These are phyloP conservation scores for Colletotrichum cuscutae DNA, from an alignment of 2,329 filamentous ascomycete species.

Conservation along the genomic window DNA sequence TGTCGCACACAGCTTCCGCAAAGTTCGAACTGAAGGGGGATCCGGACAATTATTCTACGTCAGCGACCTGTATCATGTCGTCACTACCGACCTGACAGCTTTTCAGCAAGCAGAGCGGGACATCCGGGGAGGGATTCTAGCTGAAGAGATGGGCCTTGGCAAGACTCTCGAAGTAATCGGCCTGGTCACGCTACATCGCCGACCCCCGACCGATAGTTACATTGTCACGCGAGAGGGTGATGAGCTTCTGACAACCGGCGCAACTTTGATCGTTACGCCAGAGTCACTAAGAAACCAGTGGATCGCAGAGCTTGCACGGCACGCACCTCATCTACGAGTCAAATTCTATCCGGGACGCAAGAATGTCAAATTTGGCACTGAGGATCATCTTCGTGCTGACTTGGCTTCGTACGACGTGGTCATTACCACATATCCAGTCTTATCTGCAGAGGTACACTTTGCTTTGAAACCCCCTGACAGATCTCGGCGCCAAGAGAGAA, in stretches of 20 bases:
- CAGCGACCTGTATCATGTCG: slow-evolving; percentile 71
- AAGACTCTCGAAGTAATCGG: slow-evolving; percentile 83
- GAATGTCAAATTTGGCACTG: slow-evolving; percentile 45
- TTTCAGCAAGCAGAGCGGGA: slow-evolving; percentile 55
- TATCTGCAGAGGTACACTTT: slow-evolving; percentile 85
- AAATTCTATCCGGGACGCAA: slow-evolving; percentile 66
- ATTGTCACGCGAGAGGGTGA: slow-evolving; percentile 51
- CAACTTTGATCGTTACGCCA: slow-evolving; percentile 72
- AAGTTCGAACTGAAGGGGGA: neutral
- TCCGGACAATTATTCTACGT: slow-evolving; percentile 57
- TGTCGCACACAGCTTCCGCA: slow-evolving; percentile 28
- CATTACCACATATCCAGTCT: slow-evolving; percentile 73
- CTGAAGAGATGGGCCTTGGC: slow-evolving; percentile 86
- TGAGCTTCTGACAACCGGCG: slow-evolving; percentile 58
- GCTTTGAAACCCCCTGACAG: slow-evolving; percentile 77
- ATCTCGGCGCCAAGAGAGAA: slow-evolving; percentile 70
- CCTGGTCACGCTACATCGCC: slow-evolving; percentile 72
- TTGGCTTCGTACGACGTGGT: slow-evolving; percentile 67
- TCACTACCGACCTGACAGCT: slow-evolving; percentile 58
- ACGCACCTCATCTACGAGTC: slow-evolving; percentile 67
- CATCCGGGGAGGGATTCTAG: slow-evolving; percentile 72
- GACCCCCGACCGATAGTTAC: slow-evolving; percentile 40
- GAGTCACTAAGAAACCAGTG: slow-evolving; percentile 68
- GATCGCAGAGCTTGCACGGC: slow-evolving; percentile 67
- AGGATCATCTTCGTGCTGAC: slow-evolving; percentile 52